These are phyloP conservation scores for Pestalotiopsis sp. DNA, from an alignment of 2,329 filamentous ascomycete genomes.

Conservation along the genomic window DNA sequence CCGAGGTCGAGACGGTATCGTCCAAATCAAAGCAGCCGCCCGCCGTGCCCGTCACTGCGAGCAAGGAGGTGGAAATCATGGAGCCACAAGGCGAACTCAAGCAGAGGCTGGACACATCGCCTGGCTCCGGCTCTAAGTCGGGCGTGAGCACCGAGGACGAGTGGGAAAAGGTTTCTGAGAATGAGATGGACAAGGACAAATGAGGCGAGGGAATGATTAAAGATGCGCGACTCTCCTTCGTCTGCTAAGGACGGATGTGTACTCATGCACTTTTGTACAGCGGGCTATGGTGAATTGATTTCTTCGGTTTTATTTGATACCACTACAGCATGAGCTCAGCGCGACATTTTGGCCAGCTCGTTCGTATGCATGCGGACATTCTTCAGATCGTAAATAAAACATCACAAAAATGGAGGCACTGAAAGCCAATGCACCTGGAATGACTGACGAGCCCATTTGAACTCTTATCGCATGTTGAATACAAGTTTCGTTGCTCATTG, in stretches of 20 bases:
- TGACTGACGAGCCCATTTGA: no score
- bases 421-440: background rate
- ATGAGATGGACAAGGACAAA: constrained; percentile 63
- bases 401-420: background rate
- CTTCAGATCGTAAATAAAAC: background rate
- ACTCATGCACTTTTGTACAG: background rate
- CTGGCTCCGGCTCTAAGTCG: constrained; percentile 55
- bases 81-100: constrained; percentile 51
- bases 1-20: constrained; percentile 50
- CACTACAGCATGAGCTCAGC: constrained; percentile 4
- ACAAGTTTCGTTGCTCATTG: background rate
- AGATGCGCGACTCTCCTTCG: background rate
- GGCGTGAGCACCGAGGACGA: constrained; percentile 86
- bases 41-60: constrained; percentile 27
- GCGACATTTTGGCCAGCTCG: background rate
- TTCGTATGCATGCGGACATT: background rate
- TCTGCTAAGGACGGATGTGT: background rate
- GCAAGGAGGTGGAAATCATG: constrained; percentile 46
- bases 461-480: no score
- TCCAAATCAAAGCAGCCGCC: constrained; percentile 20
- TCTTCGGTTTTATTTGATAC: constrained; percentile 1
- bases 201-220: constrained; percentile 26
- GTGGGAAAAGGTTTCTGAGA: constrained; percentile 93
- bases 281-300: background rate
- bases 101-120: constrained; percentile 41